phyloP scores from a whole-genome alignment of 2,329 filamentous ascomycete genomes.

The Colletotrichum gigasporum region DNA sequence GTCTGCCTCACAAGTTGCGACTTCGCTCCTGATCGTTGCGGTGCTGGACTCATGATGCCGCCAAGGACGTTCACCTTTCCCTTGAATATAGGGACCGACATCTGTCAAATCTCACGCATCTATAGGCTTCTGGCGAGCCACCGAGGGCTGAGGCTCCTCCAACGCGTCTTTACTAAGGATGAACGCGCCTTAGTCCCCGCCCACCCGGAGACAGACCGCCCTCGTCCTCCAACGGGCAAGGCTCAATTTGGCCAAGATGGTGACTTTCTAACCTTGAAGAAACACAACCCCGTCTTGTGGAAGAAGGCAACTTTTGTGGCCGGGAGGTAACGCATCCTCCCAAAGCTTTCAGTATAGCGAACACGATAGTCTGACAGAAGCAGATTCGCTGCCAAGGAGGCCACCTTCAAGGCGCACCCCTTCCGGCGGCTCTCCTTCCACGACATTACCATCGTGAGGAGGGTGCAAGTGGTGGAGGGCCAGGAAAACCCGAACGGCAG shows the following conservation, averaged over 20 bases:
- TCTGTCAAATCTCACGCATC: constrained; percentile 77
- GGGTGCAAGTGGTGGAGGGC: constrained; percentile 32
- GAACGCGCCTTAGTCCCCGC: constrained; percentile 42
- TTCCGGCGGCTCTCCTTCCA: constrained; percentile 68
- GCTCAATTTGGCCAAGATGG: background rate
- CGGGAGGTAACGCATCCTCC: constrained; percentile 46
- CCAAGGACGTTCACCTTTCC: constrained; percentile 66
- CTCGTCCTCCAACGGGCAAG: background rate
- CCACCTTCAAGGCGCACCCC: constrained; percentile 76
- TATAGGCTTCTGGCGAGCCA: constrained; percentile 60
- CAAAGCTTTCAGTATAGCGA: background rate
- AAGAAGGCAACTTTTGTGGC: constrained; percentile 53
- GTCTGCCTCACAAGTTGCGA: background rate
- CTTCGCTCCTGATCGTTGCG: background rate
- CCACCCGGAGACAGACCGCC: constrained; percentile 24
- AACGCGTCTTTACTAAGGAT: constrained; percentile 55
- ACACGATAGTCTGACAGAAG: background rate
- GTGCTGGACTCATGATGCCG: background rate
- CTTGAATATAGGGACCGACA: constrained; percentile 79
- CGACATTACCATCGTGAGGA: constrained; percentile 59
- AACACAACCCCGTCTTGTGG: constrained; percentile 41
- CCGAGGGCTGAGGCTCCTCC: constrained; percentile 54
- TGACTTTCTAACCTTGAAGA: constrained; percentile 13
- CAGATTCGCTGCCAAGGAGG: constrained; percentile 79
- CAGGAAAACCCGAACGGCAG: constrained; percentile 40